Evolutionary conservation across 257 asterid species (phyloP), one percentile per base, ranked within the genome.

Genomic region (Leptodermis oblonga): DNA sequence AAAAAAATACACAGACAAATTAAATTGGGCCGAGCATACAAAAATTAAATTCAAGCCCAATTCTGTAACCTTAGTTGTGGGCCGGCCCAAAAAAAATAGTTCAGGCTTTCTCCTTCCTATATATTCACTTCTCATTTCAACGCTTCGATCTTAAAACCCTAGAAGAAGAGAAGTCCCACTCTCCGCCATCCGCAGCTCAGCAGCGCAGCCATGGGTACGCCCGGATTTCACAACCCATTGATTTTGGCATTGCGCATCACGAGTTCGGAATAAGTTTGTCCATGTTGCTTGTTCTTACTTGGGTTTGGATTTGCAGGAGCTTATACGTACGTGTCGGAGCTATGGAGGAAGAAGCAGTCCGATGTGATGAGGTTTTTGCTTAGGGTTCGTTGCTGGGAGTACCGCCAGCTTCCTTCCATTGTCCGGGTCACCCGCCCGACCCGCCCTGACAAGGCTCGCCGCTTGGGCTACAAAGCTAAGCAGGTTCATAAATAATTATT

Each of bases 301-400:
- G 33, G 33, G 31, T n/a, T 12, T 41, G 46, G 43, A 17, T 30
- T 41, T 63, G 6, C 33, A 70, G 74, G 79, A 23, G 74, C 79
- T 25, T 74, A 74, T 10, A 74, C 73, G 9, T 74, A 74, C 25
- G 23, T 74, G 7, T 74, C 78, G 69, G 78, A 74, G 73, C 56
- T 74, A 74, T 74, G 78, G 78, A 74, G 78, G 69, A 74, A 67
- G 73, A 74, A 74, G 55, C 78, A 74, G 39, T 74, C 78, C 2
- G 73, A 74, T 60, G 73, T 74, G 12, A 74, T 74, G 78, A 74
- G 78, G 73, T 74, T 74, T 36, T 25, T 74, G 56, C 70, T 74
- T 22, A 60, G 78, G 73, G 78, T 74, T 15, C 67, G 78, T 23
- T 67, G 73, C 58, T 74, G 78, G 78, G 78, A 74, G 65, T 74